phyloP scores from a whole-genome alignment of 768 basidiomycete species.

The Suillus subaureus region DNA sequence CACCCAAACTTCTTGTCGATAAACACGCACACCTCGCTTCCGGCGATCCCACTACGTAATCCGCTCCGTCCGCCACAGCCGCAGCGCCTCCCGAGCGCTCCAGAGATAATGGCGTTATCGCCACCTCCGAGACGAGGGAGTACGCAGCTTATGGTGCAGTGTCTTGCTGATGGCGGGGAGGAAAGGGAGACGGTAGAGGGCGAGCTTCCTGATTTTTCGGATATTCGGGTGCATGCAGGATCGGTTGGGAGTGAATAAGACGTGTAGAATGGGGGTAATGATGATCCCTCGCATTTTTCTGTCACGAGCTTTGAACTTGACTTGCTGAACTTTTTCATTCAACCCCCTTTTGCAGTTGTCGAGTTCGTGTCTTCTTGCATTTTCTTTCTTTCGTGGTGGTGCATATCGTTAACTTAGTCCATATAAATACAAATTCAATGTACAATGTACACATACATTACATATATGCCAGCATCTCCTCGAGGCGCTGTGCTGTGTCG shows the following conservation, averaged over 20 bases:
- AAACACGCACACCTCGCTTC: slow-evolving; percentile 44
- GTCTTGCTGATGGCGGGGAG: not conserved
- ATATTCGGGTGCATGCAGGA: slow-evolving; percentile 30
- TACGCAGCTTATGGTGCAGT: slow-evolving; percentile 39
- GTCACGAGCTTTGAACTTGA: not conserved
- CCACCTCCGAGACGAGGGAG: slow-evolving; percentile 70
- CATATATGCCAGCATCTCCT: not conserved
- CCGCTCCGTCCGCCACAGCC: slow-evolving; percentile 32
- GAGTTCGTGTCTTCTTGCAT: not conserved
- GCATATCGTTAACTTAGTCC: not conserved
- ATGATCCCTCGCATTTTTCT: not conserved
- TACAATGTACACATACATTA: not conserved
- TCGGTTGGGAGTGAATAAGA: slow-evolving; percentile 45
- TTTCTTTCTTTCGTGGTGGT: not conserved
- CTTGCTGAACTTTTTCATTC: not conserved
- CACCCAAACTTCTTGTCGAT: slow-evolving; percentile 67
- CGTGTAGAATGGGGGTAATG: not conserved
- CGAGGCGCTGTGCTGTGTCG: not conserved
- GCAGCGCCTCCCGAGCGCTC: slow-evolving; percentile 30
- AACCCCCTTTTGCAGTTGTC: not conserved
- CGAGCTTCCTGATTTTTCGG: slow-evolving; percentile 14
- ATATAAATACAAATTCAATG: not conserved
- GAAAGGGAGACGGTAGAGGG: slow-evolving; percentile 13
- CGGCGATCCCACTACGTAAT: slow-evolving; percentile 21
- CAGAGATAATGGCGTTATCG: slow-evolving; percentile 52